Base-by-base conservation (phyloP, 2,329 filamentous ascomycete species). In the Talaromyces sp. region DNA sequence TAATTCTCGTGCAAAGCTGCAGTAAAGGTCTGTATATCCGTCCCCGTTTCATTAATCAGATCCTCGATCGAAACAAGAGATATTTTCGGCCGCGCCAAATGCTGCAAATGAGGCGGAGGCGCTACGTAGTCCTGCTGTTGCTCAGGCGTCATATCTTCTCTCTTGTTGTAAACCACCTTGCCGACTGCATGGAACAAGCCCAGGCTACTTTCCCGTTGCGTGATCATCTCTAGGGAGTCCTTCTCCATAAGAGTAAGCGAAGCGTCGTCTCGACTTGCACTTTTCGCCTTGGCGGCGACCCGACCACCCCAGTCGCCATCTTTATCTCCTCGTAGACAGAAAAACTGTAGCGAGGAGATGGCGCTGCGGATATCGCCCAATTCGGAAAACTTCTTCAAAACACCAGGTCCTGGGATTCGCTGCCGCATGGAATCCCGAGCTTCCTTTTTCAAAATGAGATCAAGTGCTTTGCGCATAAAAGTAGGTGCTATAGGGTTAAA, bases 111-210 rank as follows among this genome's bases (percentile, higher is more conserved):
- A n/a, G 73, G 67, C 5, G 88, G 88, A 19, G 91, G 76, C 26
- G 74, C 73, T 66, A 88, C 86, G 3, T 77, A 77, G 32, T 80
- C 75, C 9, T 70, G 70, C 9, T 71, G 61, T 51, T 70, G 62
- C 43, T 69, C 60, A 46, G 70, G 65, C 75, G 73, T 52, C 63
- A 71, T 29, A 24, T 89, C 83, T 31, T 89, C 83, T 52, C 94
- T 85, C 72, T 97, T 99, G 78, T 99, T 99, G 78, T 97, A 96
- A 0, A 97, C 88, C 2, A 99, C 90, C 71, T 94, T 97, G 3
- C 93, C 94, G 12, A 97, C 90, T 0, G 94, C 92, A 72, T 99
- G 94, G 70, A 99, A 99, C 56, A 99, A 91, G 1, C 93, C 94
- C 2, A 99, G 80, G 64, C 88, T 96, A 17, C 90, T 88, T 76